Evolutionary conservation across 176 grass and related monocot species (phyloP).

Genomic region (Juncus inflexus): DNA sequence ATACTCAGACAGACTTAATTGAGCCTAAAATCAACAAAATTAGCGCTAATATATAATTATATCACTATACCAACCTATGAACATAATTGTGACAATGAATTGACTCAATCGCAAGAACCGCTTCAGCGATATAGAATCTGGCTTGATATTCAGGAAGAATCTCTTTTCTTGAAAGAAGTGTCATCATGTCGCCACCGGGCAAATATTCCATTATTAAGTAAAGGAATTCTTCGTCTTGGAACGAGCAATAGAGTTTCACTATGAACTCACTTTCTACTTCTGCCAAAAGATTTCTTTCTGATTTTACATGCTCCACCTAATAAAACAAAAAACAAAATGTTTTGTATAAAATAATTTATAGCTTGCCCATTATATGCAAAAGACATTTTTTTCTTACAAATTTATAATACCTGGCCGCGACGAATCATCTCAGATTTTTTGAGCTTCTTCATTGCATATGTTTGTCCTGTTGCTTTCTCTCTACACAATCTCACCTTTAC

Average conservation of each 20-base stretch:
- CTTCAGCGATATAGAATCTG: slow-evolving; percentile 67
- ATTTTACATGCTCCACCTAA: slow-evolving; percentile 77
- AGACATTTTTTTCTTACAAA: too few species aligned
- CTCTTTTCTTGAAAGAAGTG: slow-evolving; percentile 56
- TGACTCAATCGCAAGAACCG: slow-evolving; percentile 77
- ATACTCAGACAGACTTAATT: too few species aligned
- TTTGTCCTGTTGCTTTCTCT: slow-evolving; percentile 43
- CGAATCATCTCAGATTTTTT: slow-evolving; percentile 67
- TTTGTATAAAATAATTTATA: not conserved
- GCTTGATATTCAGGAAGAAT: slow-evolving; percentile 62
- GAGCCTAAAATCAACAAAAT: too few species aligned
- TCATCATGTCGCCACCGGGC: slow-evolving; percentile 88
- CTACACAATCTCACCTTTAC: slow-evolving; percentile 43
- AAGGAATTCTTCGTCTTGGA: slow-evolving; percentile 68
- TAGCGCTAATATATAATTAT: too few species aligned
- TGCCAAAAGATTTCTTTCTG: slow-evolving; percentile 73
- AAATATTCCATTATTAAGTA: slow-evolving; percentile 90
- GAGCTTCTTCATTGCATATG: slow-evolving; percentile 66
- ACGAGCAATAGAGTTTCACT: slow-evolving; percentile 77
- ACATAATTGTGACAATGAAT: slow-evolving; percentile 92
- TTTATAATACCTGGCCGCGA: slow-evolving; percentile 58
- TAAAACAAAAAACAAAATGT: slow-evolving; percentile 26
- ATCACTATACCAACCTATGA: slow-evolving; percentile 48
- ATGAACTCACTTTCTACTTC: slow-evolving; percentile 76
- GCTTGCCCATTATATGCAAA: not conserved